phyloP scores from a whole-genome alignment of 805 yeast genomes.

The Wickerhamiella azyma region DNA sequence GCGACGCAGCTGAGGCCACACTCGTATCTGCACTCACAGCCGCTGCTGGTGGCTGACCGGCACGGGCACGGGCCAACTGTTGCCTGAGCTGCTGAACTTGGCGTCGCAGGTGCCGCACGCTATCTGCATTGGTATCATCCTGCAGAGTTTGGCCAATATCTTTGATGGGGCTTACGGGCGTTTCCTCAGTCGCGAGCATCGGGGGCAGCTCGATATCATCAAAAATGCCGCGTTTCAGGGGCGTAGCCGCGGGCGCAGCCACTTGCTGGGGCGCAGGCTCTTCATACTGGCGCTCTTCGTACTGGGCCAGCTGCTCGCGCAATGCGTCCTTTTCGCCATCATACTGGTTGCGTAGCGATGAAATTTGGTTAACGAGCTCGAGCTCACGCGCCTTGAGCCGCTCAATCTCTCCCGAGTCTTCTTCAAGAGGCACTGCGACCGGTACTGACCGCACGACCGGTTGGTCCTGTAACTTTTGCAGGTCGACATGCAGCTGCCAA shows the following conservation, averaged over 20 bases:
- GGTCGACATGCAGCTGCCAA: conserved; percentile 26
- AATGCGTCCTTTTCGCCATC: conserved; percentile 18
- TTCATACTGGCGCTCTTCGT: conserved; percentile 15
- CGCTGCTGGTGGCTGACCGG: not conserved
- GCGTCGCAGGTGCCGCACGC: conserved; percentile 1
- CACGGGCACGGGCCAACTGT: not conserved
- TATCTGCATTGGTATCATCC: conserved; percentile 1
- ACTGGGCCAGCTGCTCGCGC: conserved; percentile 17
- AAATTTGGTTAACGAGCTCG: conserved; percentile 20
- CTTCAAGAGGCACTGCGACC: conserved; percentile 14
- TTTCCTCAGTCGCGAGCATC: not conserved
- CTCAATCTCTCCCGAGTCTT: conserved; percentile 23
- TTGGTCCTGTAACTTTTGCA: conserved; percentile 21
- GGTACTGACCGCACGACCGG: conserved; percentile 20
- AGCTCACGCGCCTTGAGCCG: conserved; percentile 19
- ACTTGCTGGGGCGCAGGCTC: not conserved
- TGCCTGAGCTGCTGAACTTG: not conserved
- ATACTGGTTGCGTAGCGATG: conserved; percentile 14
- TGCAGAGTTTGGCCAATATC: conserved; percentile 2
- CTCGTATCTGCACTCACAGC: not conserved
- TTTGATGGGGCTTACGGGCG: conserved; percentile 6
- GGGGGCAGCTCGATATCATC: conserved; percentile 4
- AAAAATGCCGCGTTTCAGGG: not conserved
- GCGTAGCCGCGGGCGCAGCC: not conserved
- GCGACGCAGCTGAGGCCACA: not conserved